Evolutionary conservation across 2,329 filamentous ascomycete species (phyloP), one percentile per base, ranked within the genome.

Genomic region (Endocalyx cinctus): DNA sequence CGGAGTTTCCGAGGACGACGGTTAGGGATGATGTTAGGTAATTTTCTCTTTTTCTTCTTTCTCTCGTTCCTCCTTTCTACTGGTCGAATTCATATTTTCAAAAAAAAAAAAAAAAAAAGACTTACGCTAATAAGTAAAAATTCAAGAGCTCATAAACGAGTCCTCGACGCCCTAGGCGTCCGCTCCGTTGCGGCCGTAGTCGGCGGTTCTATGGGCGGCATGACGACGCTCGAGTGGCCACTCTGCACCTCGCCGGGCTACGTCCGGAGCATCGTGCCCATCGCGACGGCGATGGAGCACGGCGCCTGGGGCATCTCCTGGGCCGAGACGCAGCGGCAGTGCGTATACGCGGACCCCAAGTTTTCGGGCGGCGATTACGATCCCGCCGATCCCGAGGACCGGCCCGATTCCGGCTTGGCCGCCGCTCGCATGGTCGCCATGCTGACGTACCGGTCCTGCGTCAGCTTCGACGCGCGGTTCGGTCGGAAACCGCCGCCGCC

Each of bases 1-100:
- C 34, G 7, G 77, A 83, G 41, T 84, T 84, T 39, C 80, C 80
- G 26, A 60, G 83, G 44, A 82, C 79, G 6, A 84, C 79, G 1
- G 72, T 83, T 23, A 65, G 78, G 44, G 80, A 84, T 54, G 80
- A 84, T 58, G 79, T 84, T 33, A 60, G 60, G 38, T 47, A 37
- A 14, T n/a, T n/a, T n/a, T n/a, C n/a, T n/a, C n/a, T n/a, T n/a
- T n/a, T n/a, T n/a, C n/a, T n/a, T n/a, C n/a, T n/a, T n/a, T n/a
- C n/a, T n/a, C n/a, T n/a, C n/a, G n/a, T n/a, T n/a, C n/a, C n/a
- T n/a, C n/a, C n/a, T n/a, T n/a, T n/a, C n/a, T n/a, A n/a, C n/a
- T n/a, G n/a, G n/a, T n/a, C n/a, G n/a, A n/a, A n/a, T n/a, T n/a
- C n/a, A n/a, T n/a, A n/a, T n/a, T n/a, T n/a, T n/a, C n/a, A n/a